phyloP scores from a whole-genome alignment of 495 filamentous ascomycete species.

The Margaritispora aquatica region DNA sequence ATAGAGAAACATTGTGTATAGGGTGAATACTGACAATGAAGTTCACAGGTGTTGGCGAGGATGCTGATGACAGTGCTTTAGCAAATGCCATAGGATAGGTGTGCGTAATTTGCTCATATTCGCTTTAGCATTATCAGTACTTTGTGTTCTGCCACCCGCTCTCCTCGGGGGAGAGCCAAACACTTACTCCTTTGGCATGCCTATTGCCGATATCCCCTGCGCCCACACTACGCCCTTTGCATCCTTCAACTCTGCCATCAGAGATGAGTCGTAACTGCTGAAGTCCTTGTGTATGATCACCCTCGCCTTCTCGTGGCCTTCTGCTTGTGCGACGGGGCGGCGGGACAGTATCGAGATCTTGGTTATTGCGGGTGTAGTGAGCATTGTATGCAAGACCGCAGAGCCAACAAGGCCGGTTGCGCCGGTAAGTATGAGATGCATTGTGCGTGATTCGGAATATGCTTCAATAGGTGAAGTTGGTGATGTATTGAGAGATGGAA shows the following conservation, averaged over 20 bases:
- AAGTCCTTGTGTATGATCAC: constrained; percentile 66
- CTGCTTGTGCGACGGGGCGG: constrained; percentile 56
- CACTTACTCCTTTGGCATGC: constrained; percentile 52
- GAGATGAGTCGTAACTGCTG: constrained; percentile 39
- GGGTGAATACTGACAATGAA: too few species aligned
- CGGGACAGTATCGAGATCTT: constrained; percentile 62
- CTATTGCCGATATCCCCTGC: constrained; percentile 52
- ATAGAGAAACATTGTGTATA: too few species aligned
- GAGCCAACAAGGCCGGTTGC: constrained; percentile 69
- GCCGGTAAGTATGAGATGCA: constrained; percentile 72
- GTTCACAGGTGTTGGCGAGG: constrained; percentile 43
- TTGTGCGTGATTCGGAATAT: constrained; percentile 24
- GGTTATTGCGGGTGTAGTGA: constrained; percentile 46
- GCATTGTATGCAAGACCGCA: constrained; percentile 55
- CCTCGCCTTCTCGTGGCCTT: constrained; percentile 50
- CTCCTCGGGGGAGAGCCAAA: background rate
- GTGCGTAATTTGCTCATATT: constrained; percentile 62
- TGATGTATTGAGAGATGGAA: too few species aligned
- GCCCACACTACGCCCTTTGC: constrained; percentile 69
- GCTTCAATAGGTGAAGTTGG: too few species aligned
- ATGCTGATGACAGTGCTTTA: constrained; percentile 51
- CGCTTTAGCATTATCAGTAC: constrained; percentile 31
- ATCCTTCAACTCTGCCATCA: constrained; percentile 54
- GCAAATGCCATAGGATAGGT: constrained; percentile 57
- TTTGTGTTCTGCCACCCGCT: background rate